phyloP scores from a whole-genome alignment of 2,329 filamentous ascomycete species.

The Fusarium solani-melongenae region DNA sequence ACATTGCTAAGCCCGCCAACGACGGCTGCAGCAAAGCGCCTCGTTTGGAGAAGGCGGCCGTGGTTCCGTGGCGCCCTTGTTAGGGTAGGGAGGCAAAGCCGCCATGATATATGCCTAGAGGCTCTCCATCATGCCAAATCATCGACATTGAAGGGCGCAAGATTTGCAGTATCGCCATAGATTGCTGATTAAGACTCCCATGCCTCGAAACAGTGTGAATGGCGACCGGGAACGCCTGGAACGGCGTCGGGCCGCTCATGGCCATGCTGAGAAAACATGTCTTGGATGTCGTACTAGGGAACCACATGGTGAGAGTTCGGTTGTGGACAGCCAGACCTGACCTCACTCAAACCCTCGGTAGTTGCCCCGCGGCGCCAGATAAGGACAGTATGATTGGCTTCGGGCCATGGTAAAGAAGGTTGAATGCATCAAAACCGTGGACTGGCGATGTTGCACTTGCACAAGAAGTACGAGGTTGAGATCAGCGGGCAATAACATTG shows the following conservation, averaged over 20 bases:
- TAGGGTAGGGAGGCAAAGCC: constrained; percentile 22
- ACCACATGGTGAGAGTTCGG: constrained; percentile 34
- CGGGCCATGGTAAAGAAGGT: background rate
- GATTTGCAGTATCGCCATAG: background rate
- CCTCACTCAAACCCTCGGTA: constrained; percentile 15
- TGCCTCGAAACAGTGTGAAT: background rate
- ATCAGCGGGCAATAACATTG: background rate
- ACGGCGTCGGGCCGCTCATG: constrained; percentile 5
- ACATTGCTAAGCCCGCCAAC: constrained; percentile 27
- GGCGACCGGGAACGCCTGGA: background rate
- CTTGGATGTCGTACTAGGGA: constrained; percentile 30
- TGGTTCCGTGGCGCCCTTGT: constrained; percentile 22
- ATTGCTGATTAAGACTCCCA: background rate
- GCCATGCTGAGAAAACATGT: constrained; percentile 24
- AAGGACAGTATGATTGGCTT: constrained; percentile 4
- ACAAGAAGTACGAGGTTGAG: constrained; percentile 7
- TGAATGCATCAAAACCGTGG: constrained; percentile 13
- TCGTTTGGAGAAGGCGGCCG: background rate
- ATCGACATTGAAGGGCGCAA: background rate
- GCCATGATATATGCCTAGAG: constrained; percentile 14
- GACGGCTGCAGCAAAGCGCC: constrained; percentile 26
- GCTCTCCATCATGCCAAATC: constrained; percentile 8
- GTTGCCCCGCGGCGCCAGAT: constrained; percentile 20
- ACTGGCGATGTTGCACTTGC: constrained; percentile 26
- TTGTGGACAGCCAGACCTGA: constrained; percentile 8